Evolutionary conservation across 2,329 filamentous ascomycete genomes (phyloP).

Genomic region (Penicillium verrucosum): DNA sequence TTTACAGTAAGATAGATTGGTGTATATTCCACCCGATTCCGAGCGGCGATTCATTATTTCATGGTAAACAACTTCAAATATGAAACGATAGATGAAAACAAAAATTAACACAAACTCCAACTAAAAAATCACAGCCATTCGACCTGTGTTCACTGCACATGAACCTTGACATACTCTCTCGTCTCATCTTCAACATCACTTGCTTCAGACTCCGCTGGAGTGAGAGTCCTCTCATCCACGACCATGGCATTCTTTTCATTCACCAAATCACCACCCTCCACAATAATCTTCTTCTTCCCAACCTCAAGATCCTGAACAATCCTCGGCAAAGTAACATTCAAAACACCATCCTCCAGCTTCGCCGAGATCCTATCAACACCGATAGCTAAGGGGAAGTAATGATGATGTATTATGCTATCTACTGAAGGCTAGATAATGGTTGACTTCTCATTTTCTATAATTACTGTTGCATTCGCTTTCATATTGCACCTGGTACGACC

Average conservation of each 20-base stretch:
- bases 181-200: conserved; percentile 17
- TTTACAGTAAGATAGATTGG: not conserved
- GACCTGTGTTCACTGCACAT: conserved; percentile 15
- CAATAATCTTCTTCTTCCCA: conserved; percentile 18
- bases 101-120: not conserved
- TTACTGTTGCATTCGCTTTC: too few species aligned
- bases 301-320: conserved; percentile 39
- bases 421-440: too few species aligned
- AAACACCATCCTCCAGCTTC: conserved; percentile 73
- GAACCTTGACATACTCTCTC: conserved; percentile 26
- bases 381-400: too few species aligned
- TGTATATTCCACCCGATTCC: not conserved
- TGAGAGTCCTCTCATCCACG: conserved; percentile 24
- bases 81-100: not conserved
- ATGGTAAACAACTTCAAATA: not conserved
- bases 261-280: conserved; percentile 16
- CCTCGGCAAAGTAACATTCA: conserved; percentile 76
- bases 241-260: conserved; percentile 20
- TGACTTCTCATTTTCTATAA: too few species aligned
- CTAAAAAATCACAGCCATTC: not conserved
- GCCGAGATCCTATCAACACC: conserved; percentile 60
- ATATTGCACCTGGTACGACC: too few species aligned
- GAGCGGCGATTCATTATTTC: not conserved
- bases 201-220: conserved; percentile 22
- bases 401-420: too few species aligned